Evolutionary conservation across 805 yeast genomes (phyloP), one percentile per base, ranked within the genome.

Genomic region (Suhomyces xylopsoci): DNA sequence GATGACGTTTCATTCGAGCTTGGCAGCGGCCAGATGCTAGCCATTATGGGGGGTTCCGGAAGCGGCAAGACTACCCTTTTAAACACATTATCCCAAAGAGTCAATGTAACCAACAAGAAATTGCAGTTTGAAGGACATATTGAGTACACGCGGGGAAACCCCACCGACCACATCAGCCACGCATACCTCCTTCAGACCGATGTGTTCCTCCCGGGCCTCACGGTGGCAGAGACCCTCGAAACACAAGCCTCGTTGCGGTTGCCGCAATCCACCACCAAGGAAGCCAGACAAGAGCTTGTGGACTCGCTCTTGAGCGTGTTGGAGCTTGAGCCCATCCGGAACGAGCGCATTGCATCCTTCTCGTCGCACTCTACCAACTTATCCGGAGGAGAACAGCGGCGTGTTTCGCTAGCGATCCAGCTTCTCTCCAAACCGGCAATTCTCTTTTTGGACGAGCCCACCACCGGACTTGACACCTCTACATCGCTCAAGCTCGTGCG

Each of bases 11-110:
- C 88, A 2, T 77, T 88, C 54, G 83, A 82, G 48, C 72, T 88
- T 9, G 79, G 81, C 0, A 65, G 80, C 12, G 88, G 89, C 15
- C 73, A 85, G 8, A 67, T 90, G 38, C 77, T 90, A 67, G 96
- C 96, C 5, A 87, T 90, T 8, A 79, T 90, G 73, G 97, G 96
- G 2, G 93, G 96, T 0, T 86, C 92, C 0, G 96, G 96, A 0
- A 83, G 90, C 3, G 96, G 96, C 3, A 90, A 90, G 62, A 90
- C 96, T 0, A 88, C 96, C 0, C 65, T 90, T 44, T 70, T 90
- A 20, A 90, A 90, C 62, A 81, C 82, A 0, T 64, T 87, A 47
- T 83, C 90, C 0, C 78, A 81, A 45, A 66, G 87, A 56, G 71
- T 79, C 17, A 73, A 66, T 49, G 58, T 75, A 0, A 64, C 71